phyloP scores from a whole-genome alignment of 257 asterid species.

The Solanum medicagineum region DNA sequence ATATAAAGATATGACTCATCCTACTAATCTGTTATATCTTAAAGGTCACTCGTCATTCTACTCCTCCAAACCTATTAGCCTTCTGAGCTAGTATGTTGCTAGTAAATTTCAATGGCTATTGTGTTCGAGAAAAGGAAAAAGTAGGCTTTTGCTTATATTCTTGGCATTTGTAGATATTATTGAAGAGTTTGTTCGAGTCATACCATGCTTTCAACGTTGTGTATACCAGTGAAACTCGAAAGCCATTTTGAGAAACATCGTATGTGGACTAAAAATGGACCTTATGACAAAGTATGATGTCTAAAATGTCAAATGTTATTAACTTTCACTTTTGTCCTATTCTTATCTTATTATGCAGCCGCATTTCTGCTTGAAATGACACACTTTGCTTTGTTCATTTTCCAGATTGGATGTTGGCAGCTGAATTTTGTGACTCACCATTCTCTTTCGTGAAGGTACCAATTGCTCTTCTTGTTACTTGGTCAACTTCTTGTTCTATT shows the following conservation, averaged over 20 bases:
- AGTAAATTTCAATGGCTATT: too few relatives aligned
- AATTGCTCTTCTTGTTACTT: background rate
- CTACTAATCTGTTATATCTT: too few relatives aligned
- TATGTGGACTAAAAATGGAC: background rate
- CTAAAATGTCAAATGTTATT: background rate
- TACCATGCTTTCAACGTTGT: background rate
- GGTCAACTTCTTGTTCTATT: background rate
- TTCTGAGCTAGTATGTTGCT: too few relatives aligned
- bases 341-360: background rate
- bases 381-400: background rate
- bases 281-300: background rate
- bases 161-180: background rate
- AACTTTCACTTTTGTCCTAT: background rate
- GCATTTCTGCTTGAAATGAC: background rate
- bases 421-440: background rate
- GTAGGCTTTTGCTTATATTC: too few relatives aligned
- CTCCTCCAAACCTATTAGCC: too few relatives aligned
- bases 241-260: background rate
- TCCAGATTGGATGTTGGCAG: background rate
- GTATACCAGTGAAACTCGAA: background rate
- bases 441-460: background rate
- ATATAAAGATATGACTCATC: too few relatives aligned
- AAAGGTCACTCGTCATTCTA: too few relatives aligned
- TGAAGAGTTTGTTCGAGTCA: background rate
- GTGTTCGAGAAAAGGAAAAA: too few relatives aligned